phyloP scores from a whole-genome alignment of 1,139 yeast genomes.

The Candida sanyaensis region DNA sequence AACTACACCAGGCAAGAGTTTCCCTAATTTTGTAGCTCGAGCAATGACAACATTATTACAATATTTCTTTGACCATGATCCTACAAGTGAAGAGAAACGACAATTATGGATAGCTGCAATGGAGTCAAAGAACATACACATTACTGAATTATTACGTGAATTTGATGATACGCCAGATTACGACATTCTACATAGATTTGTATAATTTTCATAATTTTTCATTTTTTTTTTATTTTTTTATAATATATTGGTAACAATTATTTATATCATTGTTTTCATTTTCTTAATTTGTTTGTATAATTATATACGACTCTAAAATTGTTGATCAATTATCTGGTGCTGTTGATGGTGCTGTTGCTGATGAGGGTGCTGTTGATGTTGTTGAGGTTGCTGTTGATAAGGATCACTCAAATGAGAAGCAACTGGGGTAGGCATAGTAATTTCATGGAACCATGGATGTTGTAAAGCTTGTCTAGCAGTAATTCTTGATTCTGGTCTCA shows the following conservation, averaged over 20 bases:
- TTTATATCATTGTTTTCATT: no score
- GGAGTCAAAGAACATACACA: slow-evolving; percentile 9
- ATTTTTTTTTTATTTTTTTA: not conserved
- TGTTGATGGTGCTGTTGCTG: slow-evolving; percentile 20
- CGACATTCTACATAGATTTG: slow-evolving; percentile 10
- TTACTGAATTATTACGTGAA: slow-evolving; percentile 8
- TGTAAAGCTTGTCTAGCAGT: slow-evolving; percentile 91
- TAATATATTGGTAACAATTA: no score
- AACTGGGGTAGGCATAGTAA: slow-evolving; percentile 44
- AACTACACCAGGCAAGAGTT: not conserved
- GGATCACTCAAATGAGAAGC: slow-evolving; percentile 38
- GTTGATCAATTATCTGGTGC: slow-evolving; percentile 17
- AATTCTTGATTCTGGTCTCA: slow-evolving; percentile 90
- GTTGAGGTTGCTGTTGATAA: slow-evolving; percentile 38
- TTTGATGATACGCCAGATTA: slow-evolving; percentile 10
- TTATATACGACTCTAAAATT: slow-evolving; percentile 12
- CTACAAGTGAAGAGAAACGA: slow-evolving; percentile 7
- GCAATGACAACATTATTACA: slow-evolving; percentile 5
- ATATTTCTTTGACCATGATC: slow-evolving; percentile 2
- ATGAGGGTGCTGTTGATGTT: slow-evolving; percentile 17
- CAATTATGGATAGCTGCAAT: slow-evolving; percentile 12
- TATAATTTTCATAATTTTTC: not conserved
- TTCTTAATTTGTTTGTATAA: not conserved
- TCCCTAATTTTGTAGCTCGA: not conserved
- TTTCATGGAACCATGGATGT: slow-evolving; percentile 95